Evolutionary conservation across 2,329 filamentous ascomycete genomes (phyloP), one percentile per base, ranked within the genome.

Genomic region (Aureobasidium namibiae): DNA sequence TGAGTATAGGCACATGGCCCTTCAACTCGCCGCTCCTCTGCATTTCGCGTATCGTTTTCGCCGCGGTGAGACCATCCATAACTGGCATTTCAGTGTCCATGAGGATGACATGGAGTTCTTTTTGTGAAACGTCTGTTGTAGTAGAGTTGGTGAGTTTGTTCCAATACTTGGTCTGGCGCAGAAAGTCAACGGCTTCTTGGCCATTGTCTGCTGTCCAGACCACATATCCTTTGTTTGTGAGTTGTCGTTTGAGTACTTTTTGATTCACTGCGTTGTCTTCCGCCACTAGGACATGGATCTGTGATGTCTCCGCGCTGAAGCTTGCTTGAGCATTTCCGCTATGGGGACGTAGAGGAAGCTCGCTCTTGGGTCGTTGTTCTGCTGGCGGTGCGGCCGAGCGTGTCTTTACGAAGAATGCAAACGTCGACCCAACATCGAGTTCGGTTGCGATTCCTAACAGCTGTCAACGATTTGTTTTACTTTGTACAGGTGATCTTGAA

Each of bases 41-140:
- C 18, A 88, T 75, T 61, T 86, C 79, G 16, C 89, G 80, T 56
- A 92, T 90, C 62, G 76, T 81, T 39, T 80, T 78, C 9, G 88
- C 84, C 63, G 88, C 90, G 2, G 86, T 86, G 70, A 89, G 82
- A 38, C 89, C 89, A 66, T 92, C 87, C 88, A 91, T 90, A 41
- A 63, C 33, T 1, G 64, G 64, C 64, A 65, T 65, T 34, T 65
- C 64, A 9, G 62, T 57, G 18, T 65, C 64, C 88, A 92, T 90
- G 7, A 92, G 72, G 13, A 92, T 85, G 46, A 90, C 68, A 6
- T 42, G 59, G 14, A 50, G 34, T 13, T 44, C 49, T 11, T 62
- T 63, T 11, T 38, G 31, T 9, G 44, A 54, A 11, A 21, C n/a
- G 10, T 14, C 26, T 5, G 2, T 18, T 4, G 13, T 14, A 64